A percentile compares a stretch with the other conserved stretches of the same genome.
Conservation (phyloP, 148 eudicot species). For the Dysphania ambrosioides region DNA sequence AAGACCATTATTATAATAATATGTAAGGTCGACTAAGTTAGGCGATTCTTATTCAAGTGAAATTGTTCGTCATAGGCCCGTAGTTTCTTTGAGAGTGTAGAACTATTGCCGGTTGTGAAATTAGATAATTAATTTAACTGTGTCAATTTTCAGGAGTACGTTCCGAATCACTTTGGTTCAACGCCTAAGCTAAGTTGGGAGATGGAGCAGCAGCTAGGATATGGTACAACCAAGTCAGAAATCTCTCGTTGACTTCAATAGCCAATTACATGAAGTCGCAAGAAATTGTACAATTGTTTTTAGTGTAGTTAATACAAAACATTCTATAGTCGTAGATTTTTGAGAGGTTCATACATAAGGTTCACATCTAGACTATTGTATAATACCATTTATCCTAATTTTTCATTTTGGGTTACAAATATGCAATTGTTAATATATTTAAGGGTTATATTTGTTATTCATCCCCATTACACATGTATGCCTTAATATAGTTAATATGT, state of each 20-base stretch:
- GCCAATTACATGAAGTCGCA: background rate
- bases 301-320: background rate
- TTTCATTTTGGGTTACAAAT: no score
- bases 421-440: slow-evolving; percentile 16
- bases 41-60: no score
- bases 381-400: background rate
- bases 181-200: slow-evolving; percentile 72
- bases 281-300: slow-evolving; percentile 11
- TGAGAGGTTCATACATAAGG: background rate
- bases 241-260: slow-evolving; percentile 58
- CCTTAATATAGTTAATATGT: background rate
- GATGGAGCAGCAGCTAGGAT: slow-evolving; percentile 79
- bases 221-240: slow-evolving; percentile 42
- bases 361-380: background rate
- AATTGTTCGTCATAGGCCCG: no score
- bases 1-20: no score
- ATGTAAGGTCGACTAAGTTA: no score
- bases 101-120: no score
- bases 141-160: slow-evolving; percentile 48
- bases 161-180: slow-evolving; percentile 48
- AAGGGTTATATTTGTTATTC: background rate
- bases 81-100: no score
- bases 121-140: no score
- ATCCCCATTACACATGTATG: background rate
- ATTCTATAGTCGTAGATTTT: slow-evolving; percentile 15